Conservation (phyloP, 305 asterid species). For the Solanum hybrid region DNA sequence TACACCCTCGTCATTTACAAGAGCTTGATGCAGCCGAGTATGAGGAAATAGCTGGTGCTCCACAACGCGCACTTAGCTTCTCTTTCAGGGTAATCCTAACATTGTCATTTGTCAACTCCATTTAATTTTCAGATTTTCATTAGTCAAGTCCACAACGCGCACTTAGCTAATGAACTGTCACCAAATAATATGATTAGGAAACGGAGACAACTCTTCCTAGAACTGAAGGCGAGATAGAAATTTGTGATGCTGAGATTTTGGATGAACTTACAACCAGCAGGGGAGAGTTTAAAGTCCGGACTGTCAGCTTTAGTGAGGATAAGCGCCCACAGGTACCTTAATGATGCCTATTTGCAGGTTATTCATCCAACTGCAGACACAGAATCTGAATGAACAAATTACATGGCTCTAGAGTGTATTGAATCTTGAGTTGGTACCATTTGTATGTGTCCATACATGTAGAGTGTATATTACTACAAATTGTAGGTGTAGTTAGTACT, state of each 20-base stretch:
- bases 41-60: conserved; percentile 50
- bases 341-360: background rate
- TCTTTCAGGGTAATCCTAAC: conserved; percentile 23
- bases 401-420: background rate
- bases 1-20: conserved; percentile 35
- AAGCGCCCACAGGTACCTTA: conserved; percentile 25
- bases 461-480: background rate
- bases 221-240: conserved; percentile 17
- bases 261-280: conserved; percentile 61
- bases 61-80: conserved; percentile 19
- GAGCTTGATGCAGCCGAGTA: conserved; percentile 78
- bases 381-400: background rate
- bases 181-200: conserved; percentile 13
- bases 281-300: conserved; percentile 54
- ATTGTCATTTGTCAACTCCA: background rate
- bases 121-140: background rate
- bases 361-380: background rate
- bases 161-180: background rate
- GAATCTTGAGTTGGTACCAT: background rate
- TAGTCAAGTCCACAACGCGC: background rate
- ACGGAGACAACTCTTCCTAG: conserved; percentile 10
- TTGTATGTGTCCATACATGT: background rate
- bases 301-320: conserved; percentile 35
- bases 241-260: conserved; percentile 40
- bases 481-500: background rate